These are phyloP conservation scores for Acacia melanoxylon DNA, from an alignment of 306 rosid genomes.

Conservation along the genomic window DNA sequence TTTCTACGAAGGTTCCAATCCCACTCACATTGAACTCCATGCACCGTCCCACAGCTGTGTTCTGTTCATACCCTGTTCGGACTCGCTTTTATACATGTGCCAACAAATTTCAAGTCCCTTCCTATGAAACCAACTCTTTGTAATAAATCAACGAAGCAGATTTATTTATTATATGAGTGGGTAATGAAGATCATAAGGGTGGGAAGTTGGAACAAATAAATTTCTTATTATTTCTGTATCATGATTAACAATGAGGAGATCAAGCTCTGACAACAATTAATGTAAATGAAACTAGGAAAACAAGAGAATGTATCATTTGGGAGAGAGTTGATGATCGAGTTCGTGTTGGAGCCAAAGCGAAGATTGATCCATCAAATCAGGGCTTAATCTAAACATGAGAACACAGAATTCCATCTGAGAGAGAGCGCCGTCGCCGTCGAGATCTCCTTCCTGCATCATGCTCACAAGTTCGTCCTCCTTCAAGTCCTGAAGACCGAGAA, in stretches of 20 bases:
- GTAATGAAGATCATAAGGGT: too few relatives aligned
- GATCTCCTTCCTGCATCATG: constrained; percentile 80
- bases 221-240: neutral
- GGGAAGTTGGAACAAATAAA: too few relatives aligned
- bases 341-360: constrained; percentile 64
- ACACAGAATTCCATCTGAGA: constrained; percentile 91
- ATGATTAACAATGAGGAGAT: neutral
- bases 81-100: neutral
- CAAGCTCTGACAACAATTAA: neutral
- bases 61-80: neutral
- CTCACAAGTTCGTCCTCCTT: constrained; percentile 74
- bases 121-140: neutral
- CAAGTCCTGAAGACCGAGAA: constrained; percentile 65
- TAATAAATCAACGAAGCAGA: too few relatives aligned
- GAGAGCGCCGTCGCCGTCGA: constrained; percentile 79
- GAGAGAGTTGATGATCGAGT: constrained; percentile 2
- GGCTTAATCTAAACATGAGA: constrained; percentile 93
- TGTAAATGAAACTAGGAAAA: neutral
- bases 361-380: constrained; percentile 72
- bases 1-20: constrained; percentile 22
- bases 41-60: neutral
- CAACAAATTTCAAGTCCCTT: neutral
- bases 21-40: neutral
- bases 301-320: neutral
- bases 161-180: too few relatives aligned